Percentiles rank a stretch among this genome's conserved stretches.
These are phyloP conservation scores for Bacidia gigantensis DNA, from an alignment of 495 filamentous ascomycete genomes.

Conservation along the genomic window DNA sequence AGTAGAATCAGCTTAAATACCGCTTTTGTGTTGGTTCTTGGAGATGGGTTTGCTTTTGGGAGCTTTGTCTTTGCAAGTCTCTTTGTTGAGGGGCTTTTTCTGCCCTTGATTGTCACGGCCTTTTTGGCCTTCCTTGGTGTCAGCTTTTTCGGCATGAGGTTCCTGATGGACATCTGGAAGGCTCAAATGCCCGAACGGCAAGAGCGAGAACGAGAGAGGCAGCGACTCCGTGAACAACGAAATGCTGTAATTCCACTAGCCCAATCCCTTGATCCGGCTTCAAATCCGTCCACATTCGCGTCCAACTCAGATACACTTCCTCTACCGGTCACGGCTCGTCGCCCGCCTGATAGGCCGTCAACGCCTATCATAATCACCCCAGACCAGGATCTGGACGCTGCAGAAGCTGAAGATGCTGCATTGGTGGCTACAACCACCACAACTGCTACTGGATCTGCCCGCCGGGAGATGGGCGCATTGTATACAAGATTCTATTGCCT, in stretches of 20 bases:
- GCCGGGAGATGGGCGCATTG: slow-evolving; percentile 54
- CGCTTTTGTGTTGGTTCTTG: slow-evolving; percentile 69
- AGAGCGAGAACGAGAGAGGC: slow-evolving; percentile 37
- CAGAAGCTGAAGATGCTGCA: slow-evolving; percentile 33
- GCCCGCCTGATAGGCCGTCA: slow-evolving; percentile 32
- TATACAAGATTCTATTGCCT: slow-evolving; percentile 66
- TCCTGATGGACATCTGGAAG: slow-evolving; percentile 77
- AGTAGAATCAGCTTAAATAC: slow-evolving; percentile 86
- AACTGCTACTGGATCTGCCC: slow-evolving; percentile 27
- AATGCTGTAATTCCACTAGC: slow-evolving; percentile 12
- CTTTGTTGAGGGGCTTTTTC: slow-evolving; percentile 49
- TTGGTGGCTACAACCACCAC: slow-evolving; percentile 18
- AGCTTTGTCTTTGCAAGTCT: slow-evolving; percentile 50
- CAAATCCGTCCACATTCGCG: slow-evolving; percentile 21
- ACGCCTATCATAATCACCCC: slow-evolving; percentile 69
- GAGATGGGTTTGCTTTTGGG: slow-evolving; percentile 57
- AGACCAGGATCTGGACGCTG: slow-evolving; percentile 60
- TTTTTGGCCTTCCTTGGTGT: slow-evolving; percentile 63
- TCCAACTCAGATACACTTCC: slow-evolving; percentile 39
- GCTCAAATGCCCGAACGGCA: slow-evolving; percentile 73
- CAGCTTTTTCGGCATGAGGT: slow-evolving; percentile 64
- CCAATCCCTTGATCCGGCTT: background rate
- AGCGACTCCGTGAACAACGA: slow-evolving; percentile 21
- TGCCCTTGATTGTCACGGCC: slow-evolving; percentile 51
- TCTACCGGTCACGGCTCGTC: slow-evolving; percentile 44